Conservation (phyloP, 345 rosid species). For the Adansonia digitata region DNA sequence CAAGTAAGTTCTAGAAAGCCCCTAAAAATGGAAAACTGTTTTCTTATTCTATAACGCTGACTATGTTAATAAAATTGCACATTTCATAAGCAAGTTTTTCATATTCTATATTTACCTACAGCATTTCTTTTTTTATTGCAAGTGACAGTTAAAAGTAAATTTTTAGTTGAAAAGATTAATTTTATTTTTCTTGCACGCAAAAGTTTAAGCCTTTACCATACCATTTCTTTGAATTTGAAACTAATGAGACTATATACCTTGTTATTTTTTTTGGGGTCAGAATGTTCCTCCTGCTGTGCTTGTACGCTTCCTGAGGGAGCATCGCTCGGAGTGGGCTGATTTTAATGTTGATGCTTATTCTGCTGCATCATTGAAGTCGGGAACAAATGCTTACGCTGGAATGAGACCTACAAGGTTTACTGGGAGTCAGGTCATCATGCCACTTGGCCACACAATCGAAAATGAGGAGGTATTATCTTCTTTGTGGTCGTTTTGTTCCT, state of each 20-base stretch:
- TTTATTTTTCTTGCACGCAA: not conserved
- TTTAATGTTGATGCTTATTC: constrained; percentile 96
- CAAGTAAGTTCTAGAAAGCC: constrained; percentile 47
- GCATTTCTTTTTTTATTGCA: not conserved
- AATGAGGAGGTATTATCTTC: constrained; percentile 75
- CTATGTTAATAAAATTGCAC: not conserved
- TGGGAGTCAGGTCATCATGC: constrained; percentile 95
- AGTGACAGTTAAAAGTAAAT: not conserved
- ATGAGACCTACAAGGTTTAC: constrained; percentile 95
- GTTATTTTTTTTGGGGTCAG: constrained; percentile 46
- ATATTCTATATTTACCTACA: not conserved
- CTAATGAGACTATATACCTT: not conserved
- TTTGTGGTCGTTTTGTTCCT: not conserved
- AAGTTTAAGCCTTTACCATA: not conserved
- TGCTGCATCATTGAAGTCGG: constrained; percentile 78
- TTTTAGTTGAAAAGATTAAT: not conserved
- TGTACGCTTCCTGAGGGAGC: constrained; percentile 94
- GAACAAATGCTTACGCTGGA: constrained; percentile 75
- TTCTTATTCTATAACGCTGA: not conserved
- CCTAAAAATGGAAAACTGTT: not conserved
- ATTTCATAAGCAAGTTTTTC: not conserved
- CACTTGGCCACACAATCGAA: constrained; percentile 94
- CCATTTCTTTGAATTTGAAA: not conserved
- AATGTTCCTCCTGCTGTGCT: constrained; percentile 93
- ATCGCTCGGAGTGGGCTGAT: constrained; percentile 99